A percentile compares a stretch with the other conserved stretches of the same genome.
These are phyloP conservation scores for Acarospora socialis DNA, from an alignment of 2,329 filamentous ascomycete species.

Conservation along the genomic window DNA sequence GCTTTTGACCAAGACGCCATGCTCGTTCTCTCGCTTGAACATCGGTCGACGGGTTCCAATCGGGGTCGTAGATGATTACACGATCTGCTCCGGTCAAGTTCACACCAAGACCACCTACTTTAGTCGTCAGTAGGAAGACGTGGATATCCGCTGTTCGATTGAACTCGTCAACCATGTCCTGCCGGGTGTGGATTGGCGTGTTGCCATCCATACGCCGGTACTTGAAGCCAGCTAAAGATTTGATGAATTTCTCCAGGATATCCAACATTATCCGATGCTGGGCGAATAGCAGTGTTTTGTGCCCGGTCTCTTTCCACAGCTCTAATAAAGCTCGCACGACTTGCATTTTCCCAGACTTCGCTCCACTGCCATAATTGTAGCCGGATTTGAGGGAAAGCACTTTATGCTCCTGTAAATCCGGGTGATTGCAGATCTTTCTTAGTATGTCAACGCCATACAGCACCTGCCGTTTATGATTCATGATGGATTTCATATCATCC, in stretches of 20 bases:
- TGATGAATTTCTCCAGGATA: constrained; percentile 73
- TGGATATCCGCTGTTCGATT: constrained; percentile 68
- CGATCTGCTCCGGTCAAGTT: constrained; percentile 91
- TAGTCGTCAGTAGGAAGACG: constrained; percentile 87
- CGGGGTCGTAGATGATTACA: constrained; percentile 95
- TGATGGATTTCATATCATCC: constrained; percentile 71
- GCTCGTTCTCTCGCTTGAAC: constrained; percentile 88
- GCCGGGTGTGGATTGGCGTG: constrained; percentile 77
- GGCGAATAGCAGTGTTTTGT: constrained; percentile 86
- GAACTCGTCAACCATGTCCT: constrained; percentile 82
- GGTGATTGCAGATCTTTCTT: constrained; percentile 95
- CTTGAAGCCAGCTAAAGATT: constrained; percentile 50
- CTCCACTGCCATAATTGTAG: constrained; percentile 63
- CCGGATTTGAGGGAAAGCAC: constrained; percentile 42
- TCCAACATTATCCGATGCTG: constrained; percentile 87
- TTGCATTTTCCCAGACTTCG: constrained; percentile 88
- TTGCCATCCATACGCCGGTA: constrained; percentile 89
- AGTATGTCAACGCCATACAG: constrained; percentile 83
- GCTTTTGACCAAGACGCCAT: constrained; percentile 90
- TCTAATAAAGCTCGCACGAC: constrained; percentile 77
- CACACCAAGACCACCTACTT: constrained; percentile 83
- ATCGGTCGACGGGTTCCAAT: constrained; percentile 97
- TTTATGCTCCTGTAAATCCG: constrained; percentile 66
- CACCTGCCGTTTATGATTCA: constrained; percentile 60
- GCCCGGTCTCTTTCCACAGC: constrained; percentile 81